These are phyloP conservation scores for Rhizodiscina lignyota DNA, from an alignment of 495 filamentous ascomycete species.

Conservation along the genomic window DNA sequence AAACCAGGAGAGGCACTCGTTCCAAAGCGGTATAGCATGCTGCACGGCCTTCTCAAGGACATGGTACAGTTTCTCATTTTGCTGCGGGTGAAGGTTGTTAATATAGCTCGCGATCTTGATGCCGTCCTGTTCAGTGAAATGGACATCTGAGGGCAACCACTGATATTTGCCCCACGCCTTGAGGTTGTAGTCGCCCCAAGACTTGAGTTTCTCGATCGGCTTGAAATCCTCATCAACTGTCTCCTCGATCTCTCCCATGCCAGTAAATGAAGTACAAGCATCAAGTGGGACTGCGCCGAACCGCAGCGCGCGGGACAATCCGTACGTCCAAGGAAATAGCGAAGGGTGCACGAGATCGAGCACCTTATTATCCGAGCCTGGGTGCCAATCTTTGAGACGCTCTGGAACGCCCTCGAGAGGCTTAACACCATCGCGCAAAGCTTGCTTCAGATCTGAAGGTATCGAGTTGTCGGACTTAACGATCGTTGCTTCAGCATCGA, in stretches of 20 bases:
- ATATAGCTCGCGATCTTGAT: conserved; percentile 31
- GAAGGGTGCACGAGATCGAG: conserved; percentile 47
- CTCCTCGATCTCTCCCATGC: conserved; percentile 22
- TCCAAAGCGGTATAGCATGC: conserved; percentile 36
- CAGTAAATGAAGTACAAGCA: conserved; percentile 23
- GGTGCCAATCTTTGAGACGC: conserved; percentile 38
- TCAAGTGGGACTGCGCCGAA: conserved; percentile 22
- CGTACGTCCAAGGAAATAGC: conserved; percentile 41
- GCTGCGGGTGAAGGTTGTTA: conserved; percentile 40
- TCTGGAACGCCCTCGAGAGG: conserved; percentile 10
- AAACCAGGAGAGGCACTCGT: conserved; percentile 14
- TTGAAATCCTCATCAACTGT: not conserved
- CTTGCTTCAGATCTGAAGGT: conserved; percentile 1
- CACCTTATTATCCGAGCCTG: conserved; percentile 34
- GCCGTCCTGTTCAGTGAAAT: conserved; percentile 19
- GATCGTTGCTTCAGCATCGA: conserved; percentile 8
- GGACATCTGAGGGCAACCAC: conserved; percentile 42
- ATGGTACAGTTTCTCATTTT: conserved; percentile 30
- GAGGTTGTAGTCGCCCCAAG: not conserved
- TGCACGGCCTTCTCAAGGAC: conserved; percentile 33
- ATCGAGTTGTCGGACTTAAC: conserved; percentile 14
- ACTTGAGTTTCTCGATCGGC: conserved; percentile 3
- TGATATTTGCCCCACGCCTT: conserved; percentile 27
- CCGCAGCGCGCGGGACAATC: conserved; percentile 29
- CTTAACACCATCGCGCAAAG: conserved; percentile 6